phyloP scores from a whole-genome alignment of 495 filamentous ascomycete species.

The Xylaria cubensis region DNA sequence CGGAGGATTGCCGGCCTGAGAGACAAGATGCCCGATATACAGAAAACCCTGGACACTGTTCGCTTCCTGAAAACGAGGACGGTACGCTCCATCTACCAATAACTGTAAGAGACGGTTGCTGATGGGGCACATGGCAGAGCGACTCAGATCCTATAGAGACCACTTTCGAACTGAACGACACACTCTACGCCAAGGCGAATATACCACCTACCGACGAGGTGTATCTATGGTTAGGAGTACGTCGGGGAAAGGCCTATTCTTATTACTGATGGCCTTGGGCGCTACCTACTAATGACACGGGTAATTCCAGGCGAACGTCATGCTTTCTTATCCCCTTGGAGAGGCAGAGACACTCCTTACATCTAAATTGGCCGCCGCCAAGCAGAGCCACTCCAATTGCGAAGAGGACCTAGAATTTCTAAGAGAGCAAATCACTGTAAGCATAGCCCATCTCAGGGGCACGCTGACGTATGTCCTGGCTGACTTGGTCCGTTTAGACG shows the following conservation, averaged over 20 bases:
- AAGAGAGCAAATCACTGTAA: slow-evolving; percentile 93
- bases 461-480: background rate
- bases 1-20: slow-evolving; percentile 79
- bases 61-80: slow-evolving; percentile 75
- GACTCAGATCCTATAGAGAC: slow-evolving; percentile 77
- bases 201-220: slow-evolving; percentile 89
- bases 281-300: slow-evolving; percentile 22
- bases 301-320: slow-evolving; percentile 80
- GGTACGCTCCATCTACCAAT: slow-evolving; percentile 48
- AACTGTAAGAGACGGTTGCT: slow-evolving; percentile 5
- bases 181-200: slow-evolving; percentile 85
- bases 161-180: slow-evolving; percentile 96
- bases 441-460: background rate
- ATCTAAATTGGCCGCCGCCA: slow-evolving; percentile 80
- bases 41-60: slow-evolving; percentile 96
- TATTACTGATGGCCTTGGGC: background rate
- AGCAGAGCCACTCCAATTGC: slow-evolving; percentile 78
- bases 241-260: slow-evolving; percentile 31
- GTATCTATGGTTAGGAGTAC: slow-evolving; percentile 90
- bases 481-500: slow-evolving; percentile 64
- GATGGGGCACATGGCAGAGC: slow-evolving; percentile 36
- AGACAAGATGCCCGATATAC: slow-evolving; percentile 97
- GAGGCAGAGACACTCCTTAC: slow-evolving; percentile 83
- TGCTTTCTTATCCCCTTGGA: slow-evolving; percentile 89
- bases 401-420: slow-evolving; percentile 98